Percentiles rank a stretch among this genome's conserved stretches.
Evolutionary conservation across 83 land plant genomes (phyloP).

Genomic region (Diphasiastrum complanatum): DNA sequence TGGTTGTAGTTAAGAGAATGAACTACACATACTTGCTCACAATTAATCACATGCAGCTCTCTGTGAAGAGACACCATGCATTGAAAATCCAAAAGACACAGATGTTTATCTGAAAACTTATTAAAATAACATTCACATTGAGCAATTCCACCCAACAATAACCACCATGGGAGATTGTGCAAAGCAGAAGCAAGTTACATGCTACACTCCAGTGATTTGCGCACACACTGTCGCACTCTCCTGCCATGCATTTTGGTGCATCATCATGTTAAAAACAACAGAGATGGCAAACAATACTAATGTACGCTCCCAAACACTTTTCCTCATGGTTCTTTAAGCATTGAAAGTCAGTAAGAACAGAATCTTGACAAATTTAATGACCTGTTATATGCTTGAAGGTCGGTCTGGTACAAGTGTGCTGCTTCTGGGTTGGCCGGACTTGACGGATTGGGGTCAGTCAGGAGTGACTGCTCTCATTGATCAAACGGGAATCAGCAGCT

Average conservation of each 20-base stretch:
- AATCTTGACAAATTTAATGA: constrained; percentile 1
- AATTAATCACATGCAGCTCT: too few relatives aligned
- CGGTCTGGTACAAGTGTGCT: constrained; percentile 47
- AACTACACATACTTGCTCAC: too few relatives aligned
- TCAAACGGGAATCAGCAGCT: not conserved
- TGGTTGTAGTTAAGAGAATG: too few relatives aligned
- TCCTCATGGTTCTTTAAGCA: not conserved
- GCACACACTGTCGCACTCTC: constrained; percentile 29
- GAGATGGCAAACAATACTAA: not conserved
- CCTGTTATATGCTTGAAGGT: constrained; percentile 51
- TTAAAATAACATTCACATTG: too few relatives aligned
- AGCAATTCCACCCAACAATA: too few relatives aligned
- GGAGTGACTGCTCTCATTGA: constrained; percentile 54
- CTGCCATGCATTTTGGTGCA: too few relatives aligned
- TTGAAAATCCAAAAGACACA: too few relatives aligned
- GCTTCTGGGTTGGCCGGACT: constrained; percentile 70
- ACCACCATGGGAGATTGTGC: too few relatives aligned
- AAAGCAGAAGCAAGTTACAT: too few relatives aligned
- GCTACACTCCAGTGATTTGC: constrained; percentile 31
- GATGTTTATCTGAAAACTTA: too few relatives aligned
- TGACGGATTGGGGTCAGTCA: constrained; percentile 66
- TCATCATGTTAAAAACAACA: not conserved
- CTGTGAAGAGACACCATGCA: too few relatives aligned
- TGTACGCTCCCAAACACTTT: not conserved
- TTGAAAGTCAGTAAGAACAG: too few relatives aligned